Base-by-base conservation (phyloP, 352 stramenopile species). In the Pythium diclinum region DNA sequence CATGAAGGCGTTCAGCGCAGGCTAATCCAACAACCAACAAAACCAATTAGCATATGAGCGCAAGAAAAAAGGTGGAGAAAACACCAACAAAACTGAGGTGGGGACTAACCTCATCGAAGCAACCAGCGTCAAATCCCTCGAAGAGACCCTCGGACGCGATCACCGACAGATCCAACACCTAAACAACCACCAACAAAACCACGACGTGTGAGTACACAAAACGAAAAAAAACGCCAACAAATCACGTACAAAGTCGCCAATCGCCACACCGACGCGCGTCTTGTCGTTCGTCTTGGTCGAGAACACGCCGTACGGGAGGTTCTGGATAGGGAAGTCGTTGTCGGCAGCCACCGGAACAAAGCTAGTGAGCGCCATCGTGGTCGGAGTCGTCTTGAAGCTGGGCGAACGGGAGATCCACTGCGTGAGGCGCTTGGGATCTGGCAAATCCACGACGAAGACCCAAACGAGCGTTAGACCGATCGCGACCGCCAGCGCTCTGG, bases 281-380 rank as follows among this genome's bases (percentile, higher is more conserved):
- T 84, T 79, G 54, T 78, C 74, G 71, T 74, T 88, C 59, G 59
- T 84, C 57, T 77, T 80, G 64, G 78, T 85, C 28, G 88, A 97
- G 72, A 97, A 98, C 16, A 98, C 78, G 47, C 96, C 95, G 79
- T 98, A 98, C 19, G 95, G 95, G 58, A 99, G 80, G 78, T 99
- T 99, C 63, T 96, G 80, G 56, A 98, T 84, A 25, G 95, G 88
- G 68, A 99, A 99, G 74, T 98, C 83, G 63, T 72, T 78, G 40
- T 89, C 77, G 34, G 75, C 46, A 34, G 77, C 30, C 48, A 90
- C 79, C 17, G 67, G 42, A 9, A 94, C 68, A 65, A 94, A 94
- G 55, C 83, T 90, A 32, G 70, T 71, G 67, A 67, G 25, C 68
- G 77, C 72, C 57, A 56, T 67, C n/a, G 25, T 60, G 51, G 40